These are phyloP conservation scores for Spergularia marina DNA, from an alignment of 148 eudicot genomes.

Conservation along the genomic window DNA sequence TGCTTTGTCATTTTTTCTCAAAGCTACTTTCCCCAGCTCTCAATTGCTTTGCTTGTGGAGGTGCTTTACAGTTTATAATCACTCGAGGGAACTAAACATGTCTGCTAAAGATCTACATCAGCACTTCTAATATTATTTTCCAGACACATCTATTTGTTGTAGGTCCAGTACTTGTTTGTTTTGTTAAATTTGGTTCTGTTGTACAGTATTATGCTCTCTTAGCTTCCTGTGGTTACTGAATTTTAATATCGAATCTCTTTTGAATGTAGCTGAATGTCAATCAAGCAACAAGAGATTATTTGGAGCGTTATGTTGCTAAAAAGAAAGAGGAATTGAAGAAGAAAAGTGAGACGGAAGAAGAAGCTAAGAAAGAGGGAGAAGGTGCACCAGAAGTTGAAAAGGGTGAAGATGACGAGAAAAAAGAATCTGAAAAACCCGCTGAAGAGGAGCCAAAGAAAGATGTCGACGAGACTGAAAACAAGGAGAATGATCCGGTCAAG, in stretches of 20 bases:
- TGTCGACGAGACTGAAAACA: constrained; percentile 40
- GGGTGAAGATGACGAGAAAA: constrained; percentile 40
- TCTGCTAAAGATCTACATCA: no score
- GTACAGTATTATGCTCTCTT: background rate
- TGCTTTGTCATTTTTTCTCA: no score
- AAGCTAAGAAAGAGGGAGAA: constrained; percentile 51
- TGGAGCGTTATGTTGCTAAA: constrained; percentile 74
- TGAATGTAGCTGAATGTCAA: constrained; percentile 63
- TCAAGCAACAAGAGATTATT: constrained; percentile 67
- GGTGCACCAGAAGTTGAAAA: constrained; percentile 32
- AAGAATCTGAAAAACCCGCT: constrained; percentile 45
- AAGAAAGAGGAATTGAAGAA: constrained; percentile 52
- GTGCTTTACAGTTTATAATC: no score
- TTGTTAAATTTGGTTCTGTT: background rate
- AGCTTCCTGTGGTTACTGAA: constrained; percentile 4
- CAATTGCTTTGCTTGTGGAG: no score
- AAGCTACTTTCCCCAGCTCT: no score
- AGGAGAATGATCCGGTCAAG: constrained; percentile 52
- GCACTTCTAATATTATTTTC: no score
- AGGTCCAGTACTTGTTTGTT: no score
- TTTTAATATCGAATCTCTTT: constrained; percentile 2
- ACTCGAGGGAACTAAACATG: no score
- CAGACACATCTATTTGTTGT: no score
- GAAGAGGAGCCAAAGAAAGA: constrained; percentile 59
- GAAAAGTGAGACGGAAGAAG: constrained; percentile 47